phyloP scores from a whole-genome alignment of 164 flowering plant species.

The Santalum album region DNA sequence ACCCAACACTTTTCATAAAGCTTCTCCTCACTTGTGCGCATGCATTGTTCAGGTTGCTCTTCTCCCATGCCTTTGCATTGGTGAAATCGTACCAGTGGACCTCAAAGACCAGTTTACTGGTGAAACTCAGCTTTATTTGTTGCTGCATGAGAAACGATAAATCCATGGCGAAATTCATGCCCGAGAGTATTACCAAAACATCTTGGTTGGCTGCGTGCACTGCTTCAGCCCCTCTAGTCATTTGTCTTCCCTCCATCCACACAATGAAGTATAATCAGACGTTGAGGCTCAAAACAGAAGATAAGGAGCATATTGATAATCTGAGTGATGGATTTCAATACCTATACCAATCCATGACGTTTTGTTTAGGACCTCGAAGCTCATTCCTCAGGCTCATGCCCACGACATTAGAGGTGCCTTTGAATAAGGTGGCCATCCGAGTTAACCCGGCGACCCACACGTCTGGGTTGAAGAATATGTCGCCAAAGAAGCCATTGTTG shows the following conservation, averaged over 20 bases:
- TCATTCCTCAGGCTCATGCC: constrained; percentile 27
- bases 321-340: background rate
- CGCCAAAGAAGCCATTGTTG: constrained; percentile 23
- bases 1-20: background rate
- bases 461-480: constrained; percentile 11
- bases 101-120: constrained; percentile 17
- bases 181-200: constrained; percentile 16
- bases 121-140: constrained; percentile 5
- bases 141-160: constrained; percentile 4
- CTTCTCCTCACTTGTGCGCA: background rate
- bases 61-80: constrained; percentile 1
- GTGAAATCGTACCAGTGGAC: constrained; percentile 16
- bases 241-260: background rate
- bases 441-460: constrained; percentile 13
- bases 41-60: background rate
- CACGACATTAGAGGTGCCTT: constrained; percentile 2
- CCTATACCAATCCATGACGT: constrained; percentile 11
- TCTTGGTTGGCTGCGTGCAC: constrained; percentile 17
- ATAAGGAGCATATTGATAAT: no score
- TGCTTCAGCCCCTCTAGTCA: constrained; percentile 13
- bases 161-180: constrained; percentile 10
- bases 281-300: background rate
- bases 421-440: constrained; percentile 7
- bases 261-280: background rate
- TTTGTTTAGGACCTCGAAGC: constrained; percentile 17